A percentile compares a stretch with the other conserved stretches of the same genome.
Evolutionary conservation across 768 basidiomycete species (phyloP).

Genomic region (Suillus variegatus): DNA sequence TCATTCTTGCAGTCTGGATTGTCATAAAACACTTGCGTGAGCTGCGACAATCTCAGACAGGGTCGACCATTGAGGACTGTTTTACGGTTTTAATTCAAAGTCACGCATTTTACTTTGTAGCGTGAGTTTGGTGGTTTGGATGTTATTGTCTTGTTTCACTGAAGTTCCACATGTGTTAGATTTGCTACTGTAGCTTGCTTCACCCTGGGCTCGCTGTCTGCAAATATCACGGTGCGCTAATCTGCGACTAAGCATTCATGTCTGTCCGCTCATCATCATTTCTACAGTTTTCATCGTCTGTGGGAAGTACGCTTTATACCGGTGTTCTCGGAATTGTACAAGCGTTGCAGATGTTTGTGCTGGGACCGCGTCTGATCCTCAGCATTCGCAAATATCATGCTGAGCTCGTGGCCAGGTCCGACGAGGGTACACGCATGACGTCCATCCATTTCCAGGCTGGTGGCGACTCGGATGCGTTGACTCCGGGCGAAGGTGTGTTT

Average conservation of each 20-base stretch:
- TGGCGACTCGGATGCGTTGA: not conserved
- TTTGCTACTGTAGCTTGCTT: not conserved
- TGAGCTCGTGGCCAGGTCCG: not conserved
- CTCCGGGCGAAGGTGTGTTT: not conserved
- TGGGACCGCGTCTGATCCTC: not conserved
- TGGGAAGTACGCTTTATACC: fast-evolving
- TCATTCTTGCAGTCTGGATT: not conserved
- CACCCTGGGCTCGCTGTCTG: not conserved
- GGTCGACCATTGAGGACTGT: not conserved
- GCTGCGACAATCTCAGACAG: not conserved
- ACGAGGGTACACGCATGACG: not conserved
- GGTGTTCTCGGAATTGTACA: not conserved
- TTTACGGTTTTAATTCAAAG: not conserved
- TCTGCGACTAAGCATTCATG: not conserved
- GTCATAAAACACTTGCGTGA: not conserved
- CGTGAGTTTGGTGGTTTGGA: not conserved
- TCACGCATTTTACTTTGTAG: not conserved
- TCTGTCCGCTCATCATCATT: not conserved
- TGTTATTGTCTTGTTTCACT: not conserved
- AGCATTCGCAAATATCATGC: not conserved
- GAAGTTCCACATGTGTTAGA: not conserved
- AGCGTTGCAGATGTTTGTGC: not conserved
- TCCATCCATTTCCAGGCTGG: not conserved
- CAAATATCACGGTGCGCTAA: not conserved
- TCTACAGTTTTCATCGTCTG: not conserved